Evolutionary conservation across 331 rosid species (phyloP), one percentile per base, ranked within the genome.

Genomic region (Quercus phellos): DNA sequence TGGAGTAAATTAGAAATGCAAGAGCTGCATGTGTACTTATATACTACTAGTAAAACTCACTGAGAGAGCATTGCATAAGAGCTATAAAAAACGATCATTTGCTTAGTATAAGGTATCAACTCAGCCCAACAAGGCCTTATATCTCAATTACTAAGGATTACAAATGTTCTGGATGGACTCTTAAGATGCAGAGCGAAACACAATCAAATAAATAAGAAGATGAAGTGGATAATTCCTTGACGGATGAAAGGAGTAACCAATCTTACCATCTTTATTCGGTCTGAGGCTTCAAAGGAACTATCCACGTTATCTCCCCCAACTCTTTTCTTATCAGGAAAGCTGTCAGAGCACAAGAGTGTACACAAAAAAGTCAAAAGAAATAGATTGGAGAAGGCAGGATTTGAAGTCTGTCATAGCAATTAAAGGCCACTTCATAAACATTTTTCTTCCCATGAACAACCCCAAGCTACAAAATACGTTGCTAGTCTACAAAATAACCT

Each of bases 301-400:
- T 84, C 84, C 80, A 85, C 73, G 50, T 78, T 75, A 72, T 85
- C 88, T 78, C 78, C 90, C 80, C 78, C 87, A 27, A 66, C 55
- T 77, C 53, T 77, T 77, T 87, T 91, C 91, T 90, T 88, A 63
- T 83, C 97, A 55, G 95, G 92, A 87, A 90, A 83, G 79, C 98
- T 94, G 94, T 67, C 76, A 83, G 34, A 64, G 72, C 85, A 70
- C 63, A 78, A 75, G 43, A 82, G 55, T 26, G 77, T 79, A 81
- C 43, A 83, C 12, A 80, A 53, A 35, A 55, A 81, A 73, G 46
- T 83, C 61, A 80, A 55, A 26, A 81, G 54, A 24, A 68, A 50
- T 35, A 26, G 51, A 74, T 34, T 29, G 79, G 75, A 73, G 74
- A 61, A 50, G 26, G 81, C 32, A 22, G 29, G 69, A 42, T 43